phyloP scores from a whole-genome alignment of 2,329 filamentous ascomycete genomes.

The Ascochyta viciae-villosae region DNA sequence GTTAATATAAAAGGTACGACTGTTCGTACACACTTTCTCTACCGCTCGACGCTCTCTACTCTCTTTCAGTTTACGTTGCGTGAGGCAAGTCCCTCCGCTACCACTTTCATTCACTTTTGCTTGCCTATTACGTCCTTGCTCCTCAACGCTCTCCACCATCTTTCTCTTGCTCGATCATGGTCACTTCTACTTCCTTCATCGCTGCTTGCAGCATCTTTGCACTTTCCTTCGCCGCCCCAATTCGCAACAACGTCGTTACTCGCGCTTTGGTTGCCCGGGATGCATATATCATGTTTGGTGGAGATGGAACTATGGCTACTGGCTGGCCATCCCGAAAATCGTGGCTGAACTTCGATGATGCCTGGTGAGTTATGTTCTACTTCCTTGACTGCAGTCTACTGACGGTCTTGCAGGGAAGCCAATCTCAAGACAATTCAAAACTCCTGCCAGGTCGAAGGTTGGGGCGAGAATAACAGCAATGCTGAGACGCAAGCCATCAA shows the following conservation, averaged over 20 bases:
- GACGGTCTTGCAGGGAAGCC: constrained; percentile 29
- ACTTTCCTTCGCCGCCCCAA: constrained; percentile 32
- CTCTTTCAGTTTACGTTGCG: constrained; percentile 3
- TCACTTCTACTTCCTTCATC: constrained; percentile 26
- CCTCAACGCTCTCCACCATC: background rate
- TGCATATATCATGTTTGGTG: constrained; percentile 39
- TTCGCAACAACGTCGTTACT: constrained; percentile 16
- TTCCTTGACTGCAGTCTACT: constrained; percentile 1
- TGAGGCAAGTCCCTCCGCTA: constrained; percentile 16
- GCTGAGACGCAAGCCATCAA: constrained; percentile 50
- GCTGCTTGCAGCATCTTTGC: constrained; percentile 40
- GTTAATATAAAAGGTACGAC: constrained; percentile 12
- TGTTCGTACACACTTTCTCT: constrained; percentile 4
- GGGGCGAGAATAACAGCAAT: constrained; percentile 48
- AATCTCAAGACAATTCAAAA: constrained; percentile 46
- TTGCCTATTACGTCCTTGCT: background rate
- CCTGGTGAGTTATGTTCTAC: constrained; percentile 31
- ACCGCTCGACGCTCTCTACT: constrained; percentile 1
- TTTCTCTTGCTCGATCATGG: constrained; percentile 21
- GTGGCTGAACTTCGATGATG: constrained; percentile 48
- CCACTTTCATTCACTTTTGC: constrained; percentile 9
- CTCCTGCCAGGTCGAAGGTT: constrained; percentile 47
- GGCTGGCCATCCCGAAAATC: constrained; percentile 48
- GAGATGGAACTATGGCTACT: constrained; percentile 43
- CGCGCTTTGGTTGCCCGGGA: constrained; percentile 27